Conservation (phyloP, 176 grass and related monocot genomes). For the Panicum miliaceum region DNA sequence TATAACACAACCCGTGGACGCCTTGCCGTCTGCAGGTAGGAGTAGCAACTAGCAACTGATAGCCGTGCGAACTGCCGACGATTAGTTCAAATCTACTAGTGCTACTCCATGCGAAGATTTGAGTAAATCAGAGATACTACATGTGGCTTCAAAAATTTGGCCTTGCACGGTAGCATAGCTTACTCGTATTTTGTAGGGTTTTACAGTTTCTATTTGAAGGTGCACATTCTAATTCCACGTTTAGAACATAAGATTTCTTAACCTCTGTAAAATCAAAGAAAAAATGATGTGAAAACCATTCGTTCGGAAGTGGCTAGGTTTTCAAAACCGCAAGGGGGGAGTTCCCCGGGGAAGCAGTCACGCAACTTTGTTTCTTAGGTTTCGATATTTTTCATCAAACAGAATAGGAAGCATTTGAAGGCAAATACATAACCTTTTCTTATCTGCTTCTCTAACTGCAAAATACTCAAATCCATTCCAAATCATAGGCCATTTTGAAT, state of each 20-base stretch:
- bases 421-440: no score
- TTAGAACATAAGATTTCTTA: not conserved
- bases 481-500: no score
- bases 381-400: not conserved
- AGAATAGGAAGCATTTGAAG: not conserved
- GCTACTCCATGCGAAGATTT: not conserved
- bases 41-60: not conserved
- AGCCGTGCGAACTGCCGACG: not conserved
- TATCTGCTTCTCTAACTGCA: no score
- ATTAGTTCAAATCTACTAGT: not conserved
- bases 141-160: not conserved
- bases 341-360: no score
- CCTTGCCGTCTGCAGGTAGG: not conserved
- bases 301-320: no score
- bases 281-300: not conserved
- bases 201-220: not conserved
- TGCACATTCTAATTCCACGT: not conserved
- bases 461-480: no score
- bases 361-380: no score
- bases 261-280: not conserved
- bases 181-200: not conserved
- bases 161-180: not conserved
- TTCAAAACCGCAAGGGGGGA: no score
- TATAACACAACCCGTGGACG: not conserved
- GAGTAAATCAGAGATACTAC: not conserved